A percentile compares a stretch with the other conserved stretches of the same genome.
phyloP scores from a whole-genome alignment of 305 asterid species.

The Fraxinus baroniana region DNA sequence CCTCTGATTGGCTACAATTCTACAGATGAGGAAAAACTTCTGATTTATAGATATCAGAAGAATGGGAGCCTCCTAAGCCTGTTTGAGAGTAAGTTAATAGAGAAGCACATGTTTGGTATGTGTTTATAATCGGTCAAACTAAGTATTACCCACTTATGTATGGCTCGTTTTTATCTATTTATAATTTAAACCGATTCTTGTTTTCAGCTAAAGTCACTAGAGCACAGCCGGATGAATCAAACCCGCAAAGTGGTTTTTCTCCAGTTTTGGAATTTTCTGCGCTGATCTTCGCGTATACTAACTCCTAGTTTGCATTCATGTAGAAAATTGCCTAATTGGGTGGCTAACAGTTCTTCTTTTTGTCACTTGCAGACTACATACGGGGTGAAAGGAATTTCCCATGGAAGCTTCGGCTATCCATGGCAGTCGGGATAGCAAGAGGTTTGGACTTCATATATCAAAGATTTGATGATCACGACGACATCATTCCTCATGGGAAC shows the following conservation, averaged over 20 bases:
- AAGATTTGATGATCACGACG: background rate
- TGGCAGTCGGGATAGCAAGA: slow-evolving; percentile 45
- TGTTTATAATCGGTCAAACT: too few species aligned
- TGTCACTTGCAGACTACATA: slow-evolving; percentile 26
- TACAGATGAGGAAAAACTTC: slow-evolving; percentile 36
- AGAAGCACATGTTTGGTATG: background rate
- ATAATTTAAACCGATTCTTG: background rate
- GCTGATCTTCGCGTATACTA: background rate
- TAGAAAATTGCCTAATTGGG: background rate
- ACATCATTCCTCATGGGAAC: slow-evolving; percentile 45
- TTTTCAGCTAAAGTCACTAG: background rate
- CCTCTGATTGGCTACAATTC: slow-evolving; percentile 42
- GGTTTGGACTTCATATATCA: slow-evolving; percentile 37
- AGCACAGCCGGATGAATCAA: background rate
- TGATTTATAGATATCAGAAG: slow-evolving; percentile 37
- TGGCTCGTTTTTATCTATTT: background rate
- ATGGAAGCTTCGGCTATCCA: slow-evolving; percentile 39
- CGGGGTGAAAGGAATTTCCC: slow-evolving; percentile 38
- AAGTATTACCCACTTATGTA: background rate
- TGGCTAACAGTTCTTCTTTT: background rate
- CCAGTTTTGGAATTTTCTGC: background rate
- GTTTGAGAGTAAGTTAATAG: slow-evolving; percentile 32
- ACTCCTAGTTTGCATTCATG: background rate
- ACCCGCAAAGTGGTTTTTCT: background rate
- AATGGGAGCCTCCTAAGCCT: slow-evolving; percentile 43